A percentile compares a stretch with the other conserved stretches of the same genome.
These are phyloP conservation scores for Dendrothele bispora DNA, from an alignment of 768 basidiomycete species.

Conservation along the genomic window DNA sequence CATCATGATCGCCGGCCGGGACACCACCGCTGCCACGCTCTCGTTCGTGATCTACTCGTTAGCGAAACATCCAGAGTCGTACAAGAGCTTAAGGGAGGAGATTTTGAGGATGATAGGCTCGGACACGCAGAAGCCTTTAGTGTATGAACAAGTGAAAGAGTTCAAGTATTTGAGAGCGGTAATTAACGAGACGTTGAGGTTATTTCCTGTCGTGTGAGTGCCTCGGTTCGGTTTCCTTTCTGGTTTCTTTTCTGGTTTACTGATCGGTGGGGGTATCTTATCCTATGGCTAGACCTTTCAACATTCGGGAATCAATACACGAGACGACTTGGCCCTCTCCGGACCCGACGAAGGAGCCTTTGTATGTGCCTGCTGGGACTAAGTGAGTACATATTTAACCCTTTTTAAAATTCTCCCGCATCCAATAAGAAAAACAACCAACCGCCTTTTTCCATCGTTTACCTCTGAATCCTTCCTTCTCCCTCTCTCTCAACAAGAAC, in stretches of 20 bases:
- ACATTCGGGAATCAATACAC: conserved; percentile 46
- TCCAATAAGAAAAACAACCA: too few species aligned
- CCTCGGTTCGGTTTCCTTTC: not conserved
- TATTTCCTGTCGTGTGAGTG: conserved; percentile 55
- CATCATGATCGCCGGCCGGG: conserved; percentile 49
- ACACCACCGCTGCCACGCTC: conserved; percentile 44
- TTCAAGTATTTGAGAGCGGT: conserved; percentile 68
- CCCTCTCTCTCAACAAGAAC: too few species aligned
- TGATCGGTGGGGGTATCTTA: too few species aligned
- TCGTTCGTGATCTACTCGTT: conserved; percentile 46
- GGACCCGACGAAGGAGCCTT: conserved; percentile 44
- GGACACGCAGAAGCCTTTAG: conserved; percentile 42
- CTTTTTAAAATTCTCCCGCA: too few species aligned
- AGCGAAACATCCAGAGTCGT: conserved; percentile 48
- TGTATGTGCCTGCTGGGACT: conserved; percentile 53
- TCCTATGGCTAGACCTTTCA: too few species aligned
- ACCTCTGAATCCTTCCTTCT: too few species aligned
- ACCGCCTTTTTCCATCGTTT: not conserved
- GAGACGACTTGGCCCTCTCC: conserved; percentile 49
- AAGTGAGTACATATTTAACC: conserved; percentile 34
- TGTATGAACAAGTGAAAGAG: conserved; percentile 53
- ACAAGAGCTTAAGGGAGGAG: conserved; percentile 52
- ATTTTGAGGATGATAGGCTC: conserved; percentile 51
- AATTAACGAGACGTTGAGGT: conserved; percentile 57
- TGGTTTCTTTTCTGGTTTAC: too few species aligned